Evolutionary conservation across 208 protist genomes (phyloP).

Genomic region (Histomonas meleagridis): DNA sequence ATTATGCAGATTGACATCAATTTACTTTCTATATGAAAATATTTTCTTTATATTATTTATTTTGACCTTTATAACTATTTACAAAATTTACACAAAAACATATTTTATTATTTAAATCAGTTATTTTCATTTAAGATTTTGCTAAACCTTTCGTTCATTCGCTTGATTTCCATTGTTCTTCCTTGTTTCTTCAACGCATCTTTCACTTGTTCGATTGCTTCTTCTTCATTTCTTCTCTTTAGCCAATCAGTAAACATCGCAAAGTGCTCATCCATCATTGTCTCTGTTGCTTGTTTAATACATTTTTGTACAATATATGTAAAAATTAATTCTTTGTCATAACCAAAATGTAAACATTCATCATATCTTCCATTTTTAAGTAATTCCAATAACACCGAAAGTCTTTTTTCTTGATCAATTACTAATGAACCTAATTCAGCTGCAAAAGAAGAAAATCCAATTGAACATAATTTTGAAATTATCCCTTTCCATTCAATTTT

Average conservation of each 20-base stretch:
- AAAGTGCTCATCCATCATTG: neutral
- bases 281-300: neutral
- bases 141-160: conserved; percentile 21
- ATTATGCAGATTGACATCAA: too few relatives aligned
- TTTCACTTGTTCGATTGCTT: neutral
- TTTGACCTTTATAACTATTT: too few relatives aligned
- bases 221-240: neutral
- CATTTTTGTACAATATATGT: neutral
- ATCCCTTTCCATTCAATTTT: neutral
- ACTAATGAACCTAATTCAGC: neutral
- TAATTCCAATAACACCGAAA: neutral
- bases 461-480: neutral
- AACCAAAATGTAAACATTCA: neutral
- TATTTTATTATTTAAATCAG: neutral
- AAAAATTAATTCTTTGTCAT: neutral
- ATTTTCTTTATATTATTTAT: too few relatives aligned
- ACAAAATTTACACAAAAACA: too few relatives aligned
- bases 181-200: neutral
- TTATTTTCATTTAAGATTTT: neutral
- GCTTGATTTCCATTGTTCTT: conserved; percentile 7
- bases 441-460: neutral
- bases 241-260: neutral
- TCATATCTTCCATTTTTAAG: neutral
- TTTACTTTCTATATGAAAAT: too few relatives aligned
- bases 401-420: neutral